Conservation (phyloP, 1,139 yeast species). For the Sporopachydermia cereana region DNA sequence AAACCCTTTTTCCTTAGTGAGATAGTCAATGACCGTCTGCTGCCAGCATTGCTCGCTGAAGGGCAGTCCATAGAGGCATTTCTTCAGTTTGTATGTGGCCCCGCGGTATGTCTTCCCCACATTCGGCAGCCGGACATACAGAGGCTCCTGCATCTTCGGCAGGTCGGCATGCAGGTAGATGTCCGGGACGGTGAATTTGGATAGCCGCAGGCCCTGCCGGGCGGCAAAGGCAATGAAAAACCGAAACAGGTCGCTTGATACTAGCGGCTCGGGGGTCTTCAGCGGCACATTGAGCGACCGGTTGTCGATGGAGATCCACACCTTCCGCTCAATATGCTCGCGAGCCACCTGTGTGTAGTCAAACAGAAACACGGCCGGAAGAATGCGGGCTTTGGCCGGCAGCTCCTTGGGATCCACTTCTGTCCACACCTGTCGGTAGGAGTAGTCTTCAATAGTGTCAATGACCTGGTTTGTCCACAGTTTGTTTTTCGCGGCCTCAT, state of each 20-base stretch:
- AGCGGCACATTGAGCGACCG: neutral
- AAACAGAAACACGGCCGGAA: conserved; percentile 1
- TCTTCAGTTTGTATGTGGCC: neutral
- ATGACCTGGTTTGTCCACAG: neutral
- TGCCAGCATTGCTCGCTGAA: neutral
- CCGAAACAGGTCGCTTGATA: neutral
- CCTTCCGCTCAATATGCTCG: conserved; percentile 2
- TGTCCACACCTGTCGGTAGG: neutral
- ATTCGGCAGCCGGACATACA: conserved; percentile 1
- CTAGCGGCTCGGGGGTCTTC: neutral
- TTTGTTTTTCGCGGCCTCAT: conserved; percentile 3
- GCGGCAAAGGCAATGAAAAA: conserved; percentile 4
- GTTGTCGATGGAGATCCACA: neutral
- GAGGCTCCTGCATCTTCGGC: neutral
- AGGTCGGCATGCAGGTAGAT: conserved; percentile 1
- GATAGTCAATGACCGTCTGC: neutral
- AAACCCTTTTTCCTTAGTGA: neutral
- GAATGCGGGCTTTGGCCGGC: neutral
- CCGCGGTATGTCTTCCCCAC: conserved; percentile 6
- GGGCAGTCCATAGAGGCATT: conserved; percentile 1
- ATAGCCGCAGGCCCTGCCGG: neutral
- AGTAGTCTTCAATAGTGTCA: conserved; percentile 5
- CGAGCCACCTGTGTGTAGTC: conserved; percentile 2
- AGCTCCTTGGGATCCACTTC: conserved; percentile 1
- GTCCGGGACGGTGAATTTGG: conserved; percentile 1